Conservation (phyloP, 176 grass and related monocot species). For the Dendrocalamus sinicus region DNA sequence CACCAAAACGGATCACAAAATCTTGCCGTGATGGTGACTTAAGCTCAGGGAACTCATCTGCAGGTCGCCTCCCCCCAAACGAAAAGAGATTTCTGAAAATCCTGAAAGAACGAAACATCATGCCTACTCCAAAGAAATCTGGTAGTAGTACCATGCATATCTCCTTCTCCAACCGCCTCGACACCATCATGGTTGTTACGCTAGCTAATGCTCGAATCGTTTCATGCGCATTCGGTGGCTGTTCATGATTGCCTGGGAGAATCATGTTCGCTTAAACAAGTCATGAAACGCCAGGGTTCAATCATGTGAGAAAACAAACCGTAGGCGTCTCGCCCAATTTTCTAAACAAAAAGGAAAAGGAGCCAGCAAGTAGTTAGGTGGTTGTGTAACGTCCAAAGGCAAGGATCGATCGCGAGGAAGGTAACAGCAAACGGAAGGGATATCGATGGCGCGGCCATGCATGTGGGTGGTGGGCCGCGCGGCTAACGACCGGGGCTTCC, state of each 20-base stretch:
- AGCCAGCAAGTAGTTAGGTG: too few species aligned
- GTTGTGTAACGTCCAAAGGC: background rate
- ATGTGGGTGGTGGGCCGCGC: background rate
- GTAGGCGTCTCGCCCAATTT: background rate
- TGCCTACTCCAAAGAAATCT: conserved; percentile 37
- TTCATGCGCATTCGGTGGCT: background rate
- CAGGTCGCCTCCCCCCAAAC: background rate
- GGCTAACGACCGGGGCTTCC: background rate
- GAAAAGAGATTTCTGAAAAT: conserved; percentile 20
- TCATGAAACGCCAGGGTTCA: background rate
- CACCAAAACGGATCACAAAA: conserved; percentile 44
- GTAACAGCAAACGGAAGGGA: background rate
- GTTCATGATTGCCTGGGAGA: conserved; percentile 30
- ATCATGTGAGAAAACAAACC: conserved; percentile 10
- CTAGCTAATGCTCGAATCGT: background rate
- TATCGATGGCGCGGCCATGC: background rate
- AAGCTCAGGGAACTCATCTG: conserved; percentile 30
- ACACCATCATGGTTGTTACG: background rate
- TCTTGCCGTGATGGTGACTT: conserved; percentile 45
- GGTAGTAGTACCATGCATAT: background rate
- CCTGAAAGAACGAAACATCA: conserved; percentile 11
- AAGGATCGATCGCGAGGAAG: background rate
- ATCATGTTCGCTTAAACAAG: conserved; percentile 43
- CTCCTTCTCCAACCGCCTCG: background rate
- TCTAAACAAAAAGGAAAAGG: background rate